These are phyloP conservation scores for Piper betle DNA, from an alignment of 164 flowering plant species.

Conservation along the genomic window DNA sequence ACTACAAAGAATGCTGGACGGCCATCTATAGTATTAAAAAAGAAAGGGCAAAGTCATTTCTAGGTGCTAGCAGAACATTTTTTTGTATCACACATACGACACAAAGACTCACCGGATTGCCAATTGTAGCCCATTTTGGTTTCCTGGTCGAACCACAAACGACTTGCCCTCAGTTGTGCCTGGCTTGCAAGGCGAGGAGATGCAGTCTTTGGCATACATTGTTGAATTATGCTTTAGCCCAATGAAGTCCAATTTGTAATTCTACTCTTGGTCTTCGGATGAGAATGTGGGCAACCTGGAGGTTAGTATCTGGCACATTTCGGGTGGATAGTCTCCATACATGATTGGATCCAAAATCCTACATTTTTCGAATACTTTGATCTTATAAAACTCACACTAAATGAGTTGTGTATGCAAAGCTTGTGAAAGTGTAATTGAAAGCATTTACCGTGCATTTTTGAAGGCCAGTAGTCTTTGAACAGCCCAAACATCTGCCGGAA, in stretches of 20 bases:
- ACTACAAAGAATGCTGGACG: slow-evolving; percentile 6
- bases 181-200: slow-evolving; percentile 2
- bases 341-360: slow-evolving; percentile 35
- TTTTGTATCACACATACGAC: neutral
- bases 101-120: slow-evolving; percentile 3
- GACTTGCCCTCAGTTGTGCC: neutral
- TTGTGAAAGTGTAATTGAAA: neutral
- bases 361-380: neutral
- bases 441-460: slow-evolving; percentile 3
- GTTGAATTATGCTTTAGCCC: slow-evolving; percentile 16
- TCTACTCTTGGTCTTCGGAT: slow-evolving; percentile 10
- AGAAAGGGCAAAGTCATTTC: neutral
- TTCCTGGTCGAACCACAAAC: neutral
- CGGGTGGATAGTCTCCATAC: slow-evolving; percentile 29
- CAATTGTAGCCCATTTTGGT: slow-evolving; percentile 12
- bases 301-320: slow-evolving; percentile 19
- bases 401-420: too few species aligned
- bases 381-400: neutral
- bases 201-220: slow-evolving; percentile 15
- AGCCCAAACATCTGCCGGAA: slow-evolving; percentile 4
- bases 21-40: too few species aligned
- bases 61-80: neutral
- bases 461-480: slow-evolving; percentile 4
- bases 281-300: slow-evolving; percentile 17
- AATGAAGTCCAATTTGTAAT: slow-evolving; percentile 23